Conservation (phyloP, 305 asterid genomes). For the Fraxinus ornus region DNA sequence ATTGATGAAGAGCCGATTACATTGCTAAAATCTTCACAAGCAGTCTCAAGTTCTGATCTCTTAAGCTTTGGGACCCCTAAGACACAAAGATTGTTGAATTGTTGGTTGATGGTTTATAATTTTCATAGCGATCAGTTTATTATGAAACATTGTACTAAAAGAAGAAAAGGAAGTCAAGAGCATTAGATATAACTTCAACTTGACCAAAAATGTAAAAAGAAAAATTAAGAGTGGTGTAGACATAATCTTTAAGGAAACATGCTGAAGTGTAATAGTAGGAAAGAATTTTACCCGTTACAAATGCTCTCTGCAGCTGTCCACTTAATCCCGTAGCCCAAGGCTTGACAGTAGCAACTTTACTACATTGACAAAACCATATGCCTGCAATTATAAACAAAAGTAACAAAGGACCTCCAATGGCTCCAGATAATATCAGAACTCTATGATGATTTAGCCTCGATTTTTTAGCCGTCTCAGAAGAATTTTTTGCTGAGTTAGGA, state of each 20-base stretch:
- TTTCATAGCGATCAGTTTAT: not conserved
- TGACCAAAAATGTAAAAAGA: not conserved
- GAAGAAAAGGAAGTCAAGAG: not conserved
- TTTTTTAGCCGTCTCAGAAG: conserved; percentile 8
- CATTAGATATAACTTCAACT: not conserved
- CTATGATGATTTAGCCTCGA: conserved; percentile 24
- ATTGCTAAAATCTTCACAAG: conserved; percentile 95
- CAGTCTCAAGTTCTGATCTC: conserved; percentile 78
- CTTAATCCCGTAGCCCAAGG: conserved; percentile 97
- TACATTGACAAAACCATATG: conserved; percentile 37
- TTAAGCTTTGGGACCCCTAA: conserved; percentile 85
- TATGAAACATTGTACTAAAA: conserved; percentile 5
- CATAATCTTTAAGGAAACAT: not conserved
- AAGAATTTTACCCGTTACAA: conserved; percentile 64
- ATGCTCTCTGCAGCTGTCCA: conserved; percentile 90
- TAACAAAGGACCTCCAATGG: conserved; percentile 56
- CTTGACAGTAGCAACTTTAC: conserved; percentile 70
- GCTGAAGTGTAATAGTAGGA: not conserved
- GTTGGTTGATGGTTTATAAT: not conserved
- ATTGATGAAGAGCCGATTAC: conserved; percentile 68
- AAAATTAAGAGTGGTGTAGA: not conserved
- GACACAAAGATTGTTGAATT: conserved; percentile 8
- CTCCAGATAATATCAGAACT: conserved; percentile 36
- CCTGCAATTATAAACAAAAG: conserved; percentile 36
- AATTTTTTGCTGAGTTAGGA: conserved; percentile 24